A percentile compares a stretch with the other conserved stretches of the same genome.
Evolutionary conservation across 495 filamentous ascomycete genomes (phyloP).

Genomic region (Annulohypoxylon stygium): DNA sequence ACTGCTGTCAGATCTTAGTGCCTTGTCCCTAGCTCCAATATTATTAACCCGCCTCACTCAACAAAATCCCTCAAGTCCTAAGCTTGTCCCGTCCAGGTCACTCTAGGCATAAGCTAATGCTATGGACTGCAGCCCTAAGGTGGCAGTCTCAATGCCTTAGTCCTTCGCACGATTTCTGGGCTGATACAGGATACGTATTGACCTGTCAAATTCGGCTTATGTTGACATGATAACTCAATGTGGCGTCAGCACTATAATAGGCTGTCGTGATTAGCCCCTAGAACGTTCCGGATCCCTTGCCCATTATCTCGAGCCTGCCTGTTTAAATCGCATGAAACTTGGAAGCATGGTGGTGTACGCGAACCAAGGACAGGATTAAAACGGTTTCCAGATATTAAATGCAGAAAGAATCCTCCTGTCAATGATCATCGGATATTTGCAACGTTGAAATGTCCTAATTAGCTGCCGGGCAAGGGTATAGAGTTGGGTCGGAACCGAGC

Average conservation of each 20-base stretch:
- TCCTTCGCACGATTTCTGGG: too few relatives aligned
- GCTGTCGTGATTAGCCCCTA: background rate
- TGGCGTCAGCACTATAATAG: background rate
- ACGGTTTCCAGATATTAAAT: background rate
- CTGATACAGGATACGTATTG: background rate
- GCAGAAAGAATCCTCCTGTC: background rate
- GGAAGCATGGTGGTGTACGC: background rate
- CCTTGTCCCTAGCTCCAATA: background rate
- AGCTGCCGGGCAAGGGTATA: background rate
- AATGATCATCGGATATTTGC: background rate
- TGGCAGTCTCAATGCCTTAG: background rate
- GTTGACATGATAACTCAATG: background rate
- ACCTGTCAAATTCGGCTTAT: background rate
- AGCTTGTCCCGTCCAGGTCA: background rate
- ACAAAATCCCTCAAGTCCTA: constrained; percentile 4
- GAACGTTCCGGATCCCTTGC: background rate
- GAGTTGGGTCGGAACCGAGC: background rate
- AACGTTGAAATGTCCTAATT: background rate
- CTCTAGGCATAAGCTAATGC: background rate
- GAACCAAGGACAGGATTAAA: background rate
- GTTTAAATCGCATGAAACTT: background rate
- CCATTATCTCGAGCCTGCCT: background rate
- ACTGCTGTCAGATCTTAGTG: constrained; percentile 2
- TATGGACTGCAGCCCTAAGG: background rate
- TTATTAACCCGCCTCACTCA: background rate